A percentile compares a stretch with the other conserved stretches of the same genome.
Evolutionary conservation across 306 rosid species (phyloP).

Genomic region (Lotus japonicus): DNA sequence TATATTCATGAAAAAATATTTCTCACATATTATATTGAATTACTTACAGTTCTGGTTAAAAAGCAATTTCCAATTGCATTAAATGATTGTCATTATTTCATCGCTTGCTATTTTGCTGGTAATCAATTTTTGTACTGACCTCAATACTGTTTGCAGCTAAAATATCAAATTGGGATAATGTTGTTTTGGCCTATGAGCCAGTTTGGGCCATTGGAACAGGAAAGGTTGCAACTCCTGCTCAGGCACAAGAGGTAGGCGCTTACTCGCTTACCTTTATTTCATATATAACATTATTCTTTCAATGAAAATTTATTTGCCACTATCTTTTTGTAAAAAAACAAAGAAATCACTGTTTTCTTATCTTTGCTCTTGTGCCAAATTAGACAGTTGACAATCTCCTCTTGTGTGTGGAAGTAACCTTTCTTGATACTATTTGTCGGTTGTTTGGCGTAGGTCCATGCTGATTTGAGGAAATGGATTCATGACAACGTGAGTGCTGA

Average conservation of each 20-base stretch:
- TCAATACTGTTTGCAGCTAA: constrained; percentile 21
- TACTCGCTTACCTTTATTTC: neutral
- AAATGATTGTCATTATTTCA: neutral
- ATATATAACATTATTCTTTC: neutral
- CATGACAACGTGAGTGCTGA: constrained; percentile 48
- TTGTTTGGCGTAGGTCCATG: constrained; percentile 59
- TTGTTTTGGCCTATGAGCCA: constrained; percentile 83
- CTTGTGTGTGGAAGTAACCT: neutral
- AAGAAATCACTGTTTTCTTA: neutral
- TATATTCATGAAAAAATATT: neutral
- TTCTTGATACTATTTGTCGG: constrained; percentile 8
- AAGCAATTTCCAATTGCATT: neutral
- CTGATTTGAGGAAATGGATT: constrained; percentile 80
- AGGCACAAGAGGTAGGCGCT: constrained; percentile 72
- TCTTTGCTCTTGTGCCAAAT: neutral
- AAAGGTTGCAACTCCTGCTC: constrained; percentile 86
- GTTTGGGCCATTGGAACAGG: constrained; percentile 97
- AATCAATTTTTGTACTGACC: neutral
- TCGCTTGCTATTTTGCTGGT: neutral
- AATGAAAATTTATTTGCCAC: neutral
- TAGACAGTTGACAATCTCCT: neutral
- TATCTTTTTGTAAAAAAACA: too few relatives aligned
- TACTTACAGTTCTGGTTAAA: neutral
- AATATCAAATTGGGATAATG: constrained; percentile 56
- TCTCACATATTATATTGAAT: neutral